These are phyloP conservation scores for Ananas comosus DNA, from an alignment of 176 grass and related monocot species.

Conservation along the genomic window DNA sequence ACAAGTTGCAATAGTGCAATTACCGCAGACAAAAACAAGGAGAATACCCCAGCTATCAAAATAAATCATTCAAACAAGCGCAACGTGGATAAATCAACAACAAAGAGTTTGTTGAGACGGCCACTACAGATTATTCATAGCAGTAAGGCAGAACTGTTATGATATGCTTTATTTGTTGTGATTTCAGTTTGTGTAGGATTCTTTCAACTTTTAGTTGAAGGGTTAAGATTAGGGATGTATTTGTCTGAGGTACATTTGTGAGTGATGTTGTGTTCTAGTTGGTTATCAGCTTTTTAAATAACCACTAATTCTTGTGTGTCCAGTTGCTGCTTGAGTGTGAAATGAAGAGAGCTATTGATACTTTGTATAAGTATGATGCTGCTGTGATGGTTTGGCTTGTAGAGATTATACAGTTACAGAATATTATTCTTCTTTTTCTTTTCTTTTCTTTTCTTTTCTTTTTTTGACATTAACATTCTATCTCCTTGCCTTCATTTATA, in stretches of 20 bases:
- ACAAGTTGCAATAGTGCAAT: background rate
- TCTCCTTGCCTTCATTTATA: too few species aligned
- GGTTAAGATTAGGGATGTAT: background rate
- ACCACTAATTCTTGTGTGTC: background rate
- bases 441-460: too few species aligned
- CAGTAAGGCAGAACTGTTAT: background rate
- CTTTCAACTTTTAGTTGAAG: background rate
- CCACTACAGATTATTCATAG: slow-evolving; percentile 1
- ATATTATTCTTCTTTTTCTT: too few species aligned
- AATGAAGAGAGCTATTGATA: background rate
- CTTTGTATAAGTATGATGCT: background rate
- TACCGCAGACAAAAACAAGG: background rate
- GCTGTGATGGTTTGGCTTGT: too few species aligned
- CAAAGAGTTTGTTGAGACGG: background rate
- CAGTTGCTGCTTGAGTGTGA: background rate
- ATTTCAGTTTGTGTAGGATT: background rate
- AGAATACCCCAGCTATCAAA: slow-evolving; percentile 5
- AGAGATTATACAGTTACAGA: too few species aligned
- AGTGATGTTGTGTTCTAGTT: background rate
- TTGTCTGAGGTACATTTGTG: background rate
- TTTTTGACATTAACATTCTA: too few species aligned
- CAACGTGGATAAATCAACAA: background rate
- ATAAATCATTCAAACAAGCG: background rate
- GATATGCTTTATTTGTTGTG: background rate
- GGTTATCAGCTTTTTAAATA: background rate